Conservation (phyloP, 1,284 basidiomycete genomes). For the Sphaerobolus stellatus region DNA sequence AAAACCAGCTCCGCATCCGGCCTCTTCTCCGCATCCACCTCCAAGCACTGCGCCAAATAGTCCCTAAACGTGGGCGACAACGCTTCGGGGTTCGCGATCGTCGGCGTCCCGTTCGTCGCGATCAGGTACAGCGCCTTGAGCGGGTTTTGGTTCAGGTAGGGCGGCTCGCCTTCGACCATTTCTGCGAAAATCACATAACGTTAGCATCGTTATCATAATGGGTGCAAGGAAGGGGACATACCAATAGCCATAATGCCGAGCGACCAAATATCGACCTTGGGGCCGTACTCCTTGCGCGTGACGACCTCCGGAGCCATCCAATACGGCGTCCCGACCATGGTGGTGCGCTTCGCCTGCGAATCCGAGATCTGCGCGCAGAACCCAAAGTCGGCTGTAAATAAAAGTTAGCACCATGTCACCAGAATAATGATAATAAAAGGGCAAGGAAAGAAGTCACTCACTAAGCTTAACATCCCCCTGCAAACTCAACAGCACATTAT, state of each 20-base stretch:
- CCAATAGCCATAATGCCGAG: conserved; percentile 99
- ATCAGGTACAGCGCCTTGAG: conserved; percentile 95
- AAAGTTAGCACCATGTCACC: conserved; percentile 1
- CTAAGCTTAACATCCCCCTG: conserved; percentile 97
- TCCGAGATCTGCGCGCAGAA: conserved; percentile 98
- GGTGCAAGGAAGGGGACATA: conserved; percentile 34
- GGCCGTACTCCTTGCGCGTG: conserved; percentile 96
- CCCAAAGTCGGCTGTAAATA: conserved; percentile 86
- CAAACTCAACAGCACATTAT: conserved; percentile 92
- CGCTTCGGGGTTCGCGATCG: conserved; percentile 93
- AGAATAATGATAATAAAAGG: too few species aligned
- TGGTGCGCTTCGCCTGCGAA: conserved; percentile 89
- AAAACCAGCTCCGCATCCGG: conserved; percentile 86
- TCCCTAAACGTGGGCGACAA: conserved; percentile 86
- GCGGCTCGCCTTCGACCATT: conserved; percentile 99
- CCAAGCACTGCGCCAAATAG: conserved; percentile 87
- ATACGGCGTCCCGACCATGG: conserved; percentile 99
- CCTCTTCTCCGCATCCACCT: conserved; percentile 92
- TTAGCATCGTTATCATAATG: background rate
- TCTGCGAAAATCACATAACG: conserved; percentile 47
- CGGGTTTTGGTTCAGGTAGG: conserved; percentile 96
- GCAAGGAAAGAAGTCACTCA: conserved; percentile 46
- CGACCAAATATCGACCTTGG: conserved; percentile 98
- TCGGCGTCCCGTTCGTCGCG: conserved; percentile 97
- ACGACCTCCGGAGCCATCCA: conserved; percentile 99